phyloP scores from a whole-genome alignment of 2,329 filamentous ascomycete genomes.

The Hypomyces rosellus region DNA sequence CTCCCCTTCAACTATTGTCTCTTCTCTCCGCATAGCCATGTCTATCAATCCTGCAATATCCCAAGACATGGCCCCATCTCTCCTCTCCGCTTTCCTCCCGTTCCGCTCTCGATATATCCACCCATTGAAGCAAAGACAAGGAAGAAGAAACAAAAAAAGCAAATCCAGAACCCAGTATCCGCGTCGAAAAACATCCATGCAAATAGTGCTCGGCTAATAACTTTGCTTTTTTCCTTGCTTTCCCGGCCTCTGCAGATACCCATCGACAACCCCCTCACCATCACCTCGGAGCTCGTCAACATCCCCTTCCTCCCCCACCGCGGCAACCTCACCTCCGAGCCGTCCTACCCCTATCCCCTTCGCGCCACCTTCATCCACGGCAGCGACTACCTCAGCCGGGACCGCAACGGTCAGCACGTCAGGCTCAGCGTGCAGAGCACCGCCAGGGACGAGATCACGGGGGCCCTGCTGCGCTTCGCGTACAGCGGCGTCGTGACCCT shows the following conservation, averaged over 20 bases:
- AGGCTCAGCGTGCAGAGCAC: conserved; percentile 33
- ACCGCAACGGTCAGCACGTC: conserved; percentile 30
- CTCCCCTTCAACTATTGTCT: too few relatives aligned
- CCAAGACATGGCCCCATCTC: too few relatives aligned
- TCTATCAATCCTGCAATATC: too few relatives aligned
- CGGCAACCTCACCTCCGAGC: conserved; percentile 30
- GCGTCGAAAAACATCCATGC: too few relatives aligned
- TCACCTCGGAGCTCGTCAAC: conserved; percentile 27
- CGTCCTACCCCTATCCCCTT: conserved; percentile 28
- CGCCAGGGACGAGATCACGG: conserved; percentile 23
- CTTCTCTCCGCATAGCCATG: too few relatives aligned
- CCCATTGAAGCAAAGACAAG: too few relatives aligned
- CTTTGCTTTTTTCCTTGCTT: too few relatives aligned
- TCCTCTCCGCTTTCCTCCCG: too few relatives aligned
- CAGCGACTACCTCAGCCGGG: conserved; percentile 34
- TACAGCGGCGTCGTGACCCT: conserved; percentile 35
- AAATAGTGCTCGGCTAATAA: too few relatives aligned
- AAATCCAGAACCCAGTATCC: too few relatives aligned
- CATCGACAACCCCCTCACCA: conserved; percentile 28
- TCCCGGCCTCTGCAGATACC: conserved; percentile 20
- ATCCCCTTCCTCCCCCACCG: conserved; percentile 26
- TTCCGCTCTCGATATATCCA: too few relatives aligned
- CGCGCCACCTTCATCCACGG: conserved; percentile 33
- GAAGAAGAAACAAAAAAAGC: too few relatives aligned
- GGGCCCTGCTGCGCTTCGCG: conserved; percentile 29